Base-by-base conservation (phyloP, 129 eudicot species). In the Flaveria robusta region DNA sequence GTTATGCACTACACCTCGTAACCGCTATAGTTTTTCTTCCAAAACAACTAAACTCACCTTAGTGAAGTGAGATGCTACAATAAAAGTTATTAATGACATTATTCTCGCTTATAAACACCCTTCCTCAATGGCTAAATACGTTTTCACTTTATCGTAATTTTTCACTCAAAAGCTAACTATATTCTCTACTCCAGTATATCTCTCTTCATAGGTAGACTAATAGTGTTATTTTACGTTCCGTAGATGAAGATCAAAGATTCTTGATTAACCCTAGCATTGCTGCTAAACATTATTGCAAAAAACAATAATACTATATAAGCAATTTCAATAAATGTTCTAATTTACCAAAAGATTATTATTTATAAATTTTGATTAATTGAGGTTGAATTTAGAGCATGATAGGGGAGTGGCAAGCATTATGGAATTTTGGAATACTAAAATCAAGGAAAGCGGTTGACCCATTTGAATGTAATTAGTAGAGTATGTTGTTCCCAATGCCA, bases 401-500 rank as follows among this genome's bases (percentile, higher is more conserved):
- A 87, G 79, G 66, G 37, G 70, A 74, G 89, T 88, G 92, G 82
- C 78, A 73, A 82, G 81, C 87, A 88, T 79, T 67, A 89, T 63
- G 82, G 82, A 82, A 85, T 87, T 81, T 80, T 83, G 85, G 73
- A 71, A 77, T 81, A 78, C 84, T 46, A 85, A 89, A 83, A 80
- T 75, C 85, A 83, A 67, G 77, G 74, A 77, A 83, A 85, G 83
- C 65, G 27, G 88, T 87, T 87, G 88, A 85, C 88, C 82, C 86
- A 68, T 76, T 81, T 81, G 84, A 85, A 81, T 81, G 86, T 84
- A 81, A 84, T 84, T 84, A 87, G 80, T 82, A 83, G 83, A 45
- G 77, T 24, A 74, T 81, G 96, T 62, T 85, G 87, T 90, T 87
- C 78, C 92, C 92, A 85, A 87, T 58, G 86, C 85, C 84, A 79